phyloP scores from a whole-genome alignment of 2,329 filamentous ascomycete genomes.

The Xylariaceae sp. region DNA sequence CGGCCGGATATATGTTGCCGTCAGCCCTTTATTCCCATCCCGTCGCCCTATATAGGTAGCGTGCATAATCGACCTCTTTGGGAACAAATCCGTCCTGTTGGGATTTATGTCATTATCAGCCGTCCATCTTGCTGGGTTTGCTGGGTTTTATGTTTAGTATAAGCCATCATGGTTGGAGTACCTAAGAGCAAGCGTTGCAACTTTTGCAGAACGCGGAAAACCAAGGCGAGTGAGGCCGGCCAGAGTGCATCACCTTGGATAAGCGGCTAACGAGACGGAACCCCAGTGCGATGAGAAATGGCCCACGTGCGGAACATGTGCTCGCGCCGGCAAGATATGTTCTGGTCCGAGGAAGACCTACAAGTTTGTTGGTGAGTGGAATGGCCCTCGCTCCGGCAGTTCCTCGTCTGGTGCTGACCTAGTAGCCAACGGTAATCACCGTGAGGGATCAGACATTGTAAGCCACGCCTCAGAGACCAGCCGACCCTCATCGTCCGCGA shows the following conservation, averaged over 20 bases:
- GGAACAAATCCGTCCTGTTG: background rate
- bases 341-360: slow-evolving; percentile 26
- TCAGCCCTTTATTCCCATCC: too few relatives aligned
- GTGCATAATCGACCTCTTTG: background rate
- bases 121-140: too few relatives aligned
- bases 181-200: slow-evolving; percentile 32
- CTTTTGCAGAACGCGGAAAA: slow-evolving; percentile 30
- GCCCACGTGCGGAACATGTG: slow-evolving; percentile 30
- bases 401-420: slow-evolving; percentile 4
- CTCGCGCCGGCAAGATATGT: slow-evolving; percentile 26
- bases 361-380: slow-evolving; percentile 25
- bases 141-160: background rate
- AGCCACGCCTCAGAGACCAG: background rate
- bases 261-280: slow-evolving; percentile 10
- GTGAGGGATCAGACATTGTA: slow-evolving; percentile 14
- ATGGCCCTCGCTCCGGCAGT: background rate
- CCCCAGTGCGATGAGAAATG: slow-evolving; percentile 31
- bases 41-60: too few relatives aligned
- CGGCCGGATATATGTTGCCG: too few relatives aligned
- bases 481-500: slow-evolving; percentile 5
- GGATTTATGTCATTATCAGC: too few relatives aligned
- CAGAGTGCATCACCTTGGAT: too few relatives aligned
- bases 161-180: slow-evolving; percentile 28
- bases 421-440: slow-evolving; percentile 29
- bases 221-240: slow-evolving; percentile 22